Percentiles rank a stretch among this genome's conserved stretches.
Evolutionary conservation across 176 grass and related monocot species (phyloP).

Genomic region (Hsuehochloa calcarea): DNA sequence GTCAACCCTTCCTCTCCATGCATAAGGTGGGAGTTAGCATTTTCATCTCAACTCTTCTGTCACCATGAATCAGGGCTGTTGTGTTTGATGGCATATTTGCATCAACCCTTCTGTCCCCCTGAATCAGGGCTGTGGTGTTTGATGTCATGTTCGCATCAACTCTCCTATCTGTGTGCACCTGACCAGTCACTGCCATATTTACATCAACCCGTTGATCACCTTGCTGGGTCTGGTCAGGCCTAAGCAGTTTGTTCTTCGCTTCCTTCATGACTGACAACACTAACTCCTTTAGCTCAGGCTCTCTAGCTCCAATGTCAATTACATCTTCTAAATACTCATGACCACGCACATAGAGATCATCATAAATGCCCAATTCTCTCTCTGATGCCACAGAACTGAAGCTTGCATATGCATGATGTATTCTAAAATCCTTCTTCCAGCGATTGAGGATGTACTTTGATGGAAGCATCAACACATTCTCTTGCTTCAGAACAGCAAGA

Average conservation of each 20-base stretch:
- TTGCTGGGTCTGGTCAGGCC: conserved; percentile 33
- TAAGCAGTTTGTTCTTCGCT: conserved; percentile 62
- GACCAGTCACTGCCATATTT: conserved; percentile 48
- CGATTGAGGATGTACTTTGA: conserved; percentile 75
- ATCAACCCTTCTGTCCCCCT: conserved; percentile 42
- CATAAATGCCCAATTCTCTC: conserved; percentile 48
- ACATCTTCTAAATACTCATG: conserved; percentile 75
- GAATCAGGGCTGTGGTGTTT: conserved; percentile 40
- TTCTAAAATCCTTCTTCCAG: conserved; percentile 92
- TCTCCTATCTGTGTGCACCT: conserved; percentile 28
- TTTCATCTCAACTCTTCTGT: conserved; percentile 46
- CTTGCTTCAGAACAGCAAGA: conserved; percentile 78
- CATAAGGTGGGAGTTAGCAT: conserved; percentile 23
- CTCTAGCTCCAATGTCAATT: conserved; percentile 71
- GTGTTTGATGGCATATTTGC: conserved; percentile 30
- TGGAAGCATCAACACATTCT: conserved; percentile 74
- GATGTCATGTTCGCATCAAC: conserved; percentile 58
- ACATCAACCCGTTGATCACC: conserved; percentile 48
- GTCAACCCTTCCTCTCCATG: conserved; percentile 48
- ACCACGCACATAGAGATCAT: conserved; percentile 56
- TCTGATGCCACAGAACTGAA: conserved; percentile 20
- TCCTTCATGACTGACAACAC: conserved; percentile 74
- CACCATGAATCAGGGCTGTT: conserved; percentile 30
- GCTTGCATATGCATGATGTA: conserved; percentile 44
- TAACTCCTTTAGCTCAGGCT: conserved; percentile 83